Conservation (phyloP, 208 protist genomes). For the Zelonia costaricensis region DNA sequence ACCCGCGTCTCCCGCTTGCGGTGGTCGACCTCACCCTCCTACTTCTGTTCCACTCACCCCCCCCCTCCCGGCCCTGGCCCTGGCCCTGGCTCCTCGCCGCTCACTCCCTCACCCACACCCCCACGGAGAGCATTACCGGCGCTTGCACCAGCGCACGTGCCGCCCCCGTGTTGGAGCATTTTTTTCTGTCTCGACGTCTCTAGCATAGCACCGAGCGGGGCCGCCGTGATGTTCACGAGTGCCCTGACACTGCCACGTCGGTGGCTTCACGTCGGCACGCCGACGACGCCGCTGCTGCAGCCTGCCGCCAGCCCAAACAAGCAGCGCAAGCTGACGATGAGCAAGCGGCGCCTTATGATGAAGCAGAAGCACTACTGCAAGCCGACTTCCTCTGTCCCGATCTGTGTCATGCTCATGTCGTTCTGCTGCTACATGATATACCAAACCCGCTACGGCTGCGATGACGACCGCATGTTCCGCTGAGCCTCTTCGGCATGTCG, state of each 20-base stretch:
- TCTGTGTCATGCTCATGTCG: slow-evolving; percentile 46
- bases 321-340: slow-evolving; percentile 42
- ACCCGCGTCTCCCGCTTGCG: no score
- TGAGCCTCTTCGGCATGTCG: no score
- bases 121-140: no score
- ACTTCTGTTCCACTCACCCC: no score
- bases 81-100: no score
- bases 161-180: no score
- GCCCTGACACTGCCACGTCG: not conserved
- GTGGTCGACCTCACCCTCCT: no score
- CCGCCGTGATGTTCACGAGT: not conserved
- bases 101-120: no score
- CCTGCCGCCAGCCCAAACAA: not conserved
- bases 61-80: no score
- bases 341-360: slow-evolving; percentile 47
- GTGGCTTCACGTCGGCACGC: not conserved
- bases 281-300: not conserved
- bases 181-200: no score
- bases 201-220: no score
- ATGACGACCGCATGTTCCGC: slow-evolving; percentile 31
- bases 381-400: slow-evolving; percentile 34
- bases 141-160: no score
- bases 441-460: slow-evolving; percentile 10
- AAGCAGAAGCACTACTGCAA: slow-evolving; percentile 34
- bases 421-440: slow-evolving; percentile 35